Base-by-base conservation (phyloP, 371 early-diverging fungal genomes). In the Phascolomyces articulosus region DNA sequence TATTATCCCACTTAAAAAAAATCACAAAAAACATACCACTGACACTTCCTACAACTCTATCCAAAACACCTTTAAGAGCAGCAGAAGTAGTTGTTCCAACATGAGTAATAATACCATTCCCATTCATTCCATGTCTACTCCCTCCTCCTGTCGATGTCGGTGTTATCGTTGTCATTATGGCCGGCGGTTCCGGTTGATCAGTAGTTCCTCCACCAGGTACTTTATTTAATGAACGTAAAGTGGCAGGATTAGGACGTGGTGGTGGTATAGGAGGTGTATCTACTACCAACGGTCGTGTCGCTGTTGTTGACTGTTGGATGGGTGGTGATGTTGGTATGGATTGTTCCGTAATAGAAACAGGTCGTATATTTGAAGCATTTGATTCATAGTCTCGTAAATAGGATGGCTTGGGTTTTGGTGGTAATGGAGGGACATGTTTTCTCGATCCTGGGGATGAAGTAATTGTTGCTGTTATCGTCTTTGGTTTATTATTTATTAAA, bases 41-140 rank as follows among this genome's bases (percentile, higher is more conserved):
- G 73, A 87, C 75, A 38, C 83, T 77, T 11, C 79, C 87, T 28
- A 87, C 87, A 53, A 90, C 80, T 69, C 84, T 85, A 63, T 78
- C 87, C 54, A 90, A 76, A 24, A 87, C 90, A 21, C 86, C 90
- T 66, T 87, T 87, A 53, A 90, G 82, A 15, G 88, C 73, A n/a
- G 64, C 57, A 4, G 67, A 62, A 18, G 70, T 63, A 31, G 28
- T 68, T 16, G 68, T 26, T 34, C 68, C 63, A 31, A 70, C 70
- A n/a, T 70, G 70, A 27, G 70, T 58, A 24, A 62, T 65, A 28
- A 70, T 61, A 6, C 65, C 63, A 51, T 64, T 65, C 38, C 51
- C 44, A 44, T 40, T 28, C 20, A 53, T 40, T n/a, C 11, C 57
- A 40, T 23, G 57, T 55, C 20, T 55, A 31, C 28, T 27, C 2